Conservation (phyloP, 345 rosid genomes). For the Trapa incisa region DNA sequence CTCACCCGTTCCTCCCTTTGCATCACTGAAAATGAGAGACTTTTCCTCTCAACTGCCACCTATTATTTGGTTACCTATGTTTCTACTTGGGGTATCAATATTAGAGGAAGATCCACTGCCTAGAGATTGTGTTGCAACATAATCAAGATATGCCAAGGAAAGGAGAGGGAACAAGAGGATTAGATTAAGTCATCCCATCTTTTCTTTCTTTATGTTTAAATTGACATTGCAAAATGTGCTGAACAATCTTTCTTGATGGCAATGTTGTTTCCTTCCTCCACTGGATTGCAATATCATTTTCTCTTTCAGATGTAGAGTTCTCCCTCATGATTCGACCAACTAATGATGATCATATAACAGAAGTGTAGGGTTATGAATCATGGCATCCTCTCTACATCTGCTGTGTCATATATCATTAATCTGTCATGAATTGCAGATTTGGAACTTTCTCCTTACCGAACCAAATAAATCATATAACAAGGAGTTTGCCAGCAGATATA, state of each 20-base stretch:
- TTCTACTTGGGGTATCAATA: slow-evolving; percentile 56
- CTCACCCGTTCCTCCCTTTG: slow-evolving; percentile 30
- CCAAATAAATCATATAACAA: neutral
- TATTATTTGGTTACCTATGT: slow-evolving; percentile 39
- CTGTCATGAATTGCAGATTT: neutral
- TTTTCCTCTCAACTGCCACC: slow-evolving; percentile 64
- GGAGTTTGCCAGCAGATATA: neutral
- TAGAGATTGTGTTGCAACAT: slow-evolving; percentile 20
- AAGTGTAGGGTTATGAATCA: neutral
- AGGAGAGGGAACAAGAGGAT: slow-evolving; percentile 18
- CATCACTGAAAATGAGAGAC: slow-evolving; percentile 24
- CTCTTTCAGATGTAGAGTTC: neutral
- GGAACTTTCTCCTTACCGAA: neutral
- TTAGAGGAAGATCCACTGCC: slow-evolving; percentile 27
- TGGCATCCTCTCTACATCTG: neutral
- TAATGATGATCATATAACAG: neutral
- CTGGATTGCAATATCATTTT: neutral
- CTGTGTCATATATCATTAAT: neutral
- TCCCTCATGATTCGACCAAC: neutral
- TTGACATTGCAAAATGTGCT: neutral
- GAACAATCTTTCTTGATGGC: slow-evolving; percentile 1
- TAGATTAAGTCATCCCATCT: slow-evolving; percentile 19
- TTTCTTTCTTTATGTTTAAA: neutral
- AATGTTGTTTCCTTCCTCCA: neutral
- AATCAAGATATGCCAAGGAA: slow-evolving; percentile 14